phyloP scores from a whole-genome alignment of 139 green algal genomes.

The Chlorella sp. region DNA sequence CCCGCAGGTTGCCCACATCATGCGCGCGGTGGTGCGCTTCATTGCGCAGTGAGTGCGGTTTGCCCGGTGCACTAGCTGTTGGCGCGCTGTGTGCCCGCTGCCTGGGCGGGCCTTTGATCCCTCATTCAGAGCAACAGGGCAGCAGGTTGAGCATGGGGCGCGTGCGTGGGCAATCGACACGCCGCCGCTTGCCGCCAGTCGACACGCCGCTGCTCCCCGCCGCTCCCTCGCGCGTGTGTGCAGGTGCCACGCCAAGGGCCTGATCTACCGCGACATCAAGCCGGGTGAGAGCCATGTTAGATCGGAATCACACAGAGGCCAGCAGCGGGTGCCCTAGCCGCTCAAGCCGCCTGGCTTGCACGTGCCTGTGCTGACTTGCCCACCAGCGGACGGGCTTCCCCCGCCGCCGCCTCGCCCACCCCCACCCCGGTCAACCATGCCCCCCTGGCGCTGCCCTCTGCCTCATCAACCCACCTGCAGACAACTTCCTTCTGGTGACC shows the following conservation, averaged over 20 bases:
- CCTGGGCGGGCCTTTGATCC: neutral
- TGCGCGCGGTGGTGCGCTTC: conserved; percentile 67
- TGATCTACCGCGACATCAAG: conserved; percentile 83
- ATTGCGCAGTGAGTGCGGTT: conserved; percentile 66
- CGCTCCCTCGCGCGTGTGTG: neutral
- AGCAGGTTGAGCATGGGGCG: too few relatives aligned
- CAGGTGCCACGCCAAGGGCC: conserved; percentile 84
- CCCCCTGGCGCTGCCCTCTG: too few relatives aligned
- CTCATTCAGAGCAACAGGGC: too few relatives aligned
- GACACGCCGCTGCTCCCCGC: too few relatives aligned
- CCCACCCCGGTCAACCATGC: too few relatives aligned
- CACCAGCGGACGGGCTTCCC: neutral
- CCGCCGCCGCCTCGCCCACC: neutral
- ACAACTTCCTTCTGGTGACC: conserved; percentile 93
- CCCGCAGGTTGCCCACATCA: conserved; percentile 59
- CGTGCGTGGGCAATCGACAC: too few relatives aligned
- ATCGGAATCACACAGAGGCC: too few relatives aligned
- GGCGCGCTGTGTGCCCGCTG: neutral
- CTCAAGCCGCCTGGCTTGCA: too few relatives aligned
- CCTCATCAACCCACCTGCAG: conserved; percentile 15
- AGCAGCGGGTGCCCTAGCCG: too few relatives aligned
- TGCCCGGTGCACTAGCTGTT: neutral
- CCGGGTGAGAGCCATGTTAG: too few relatives aligned
- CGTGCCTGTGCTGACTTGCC: neutral
- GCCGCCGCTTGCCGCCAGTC: too few relatives aligned